A percentile compares a stretch with the other conserved stretches of the same genome.
These are phyloP conservation scores for Lunularia cruciata DNA, from an alignment of 225 moss, liverwort and hornwort species.

Conservation along the genomic window DNA sequence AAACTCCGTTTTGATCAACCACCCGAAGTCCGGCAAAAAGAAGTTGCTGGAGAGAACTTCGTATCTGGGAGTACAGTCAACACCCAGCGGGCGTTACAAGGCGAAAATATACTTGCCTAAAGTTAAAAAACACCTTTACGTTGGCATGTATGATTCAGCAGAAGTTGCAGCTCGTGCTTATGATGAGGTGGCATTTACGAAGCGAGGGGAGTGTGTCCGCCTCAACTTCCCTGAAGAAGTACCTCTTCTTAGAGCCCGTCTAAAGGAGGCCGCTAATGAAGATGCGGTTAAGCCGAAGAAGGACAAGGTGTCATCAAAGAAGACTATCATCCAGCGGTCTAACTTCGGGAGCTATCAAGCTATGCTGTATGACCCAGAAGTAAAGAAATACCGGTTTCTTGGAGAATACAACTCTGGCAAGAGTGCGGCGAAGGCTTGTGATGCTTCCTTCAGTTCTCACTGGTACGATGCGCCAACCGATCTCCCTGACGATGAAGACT, in stretches of 20 bases:
- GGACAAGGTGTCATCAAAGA: conserved; percentile 45
- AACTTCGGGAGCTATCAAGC: conserved; percentile 68
- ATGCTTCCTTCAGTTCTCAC: conserved; percentile 47
- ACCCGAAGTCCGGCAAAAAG: conserved; percentile 44
- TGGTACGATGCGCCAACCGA: conserved; percentile 48
- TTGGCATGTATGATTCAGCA: conserved; percentile 88
- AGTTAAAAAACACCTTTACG: conserved; percentile 92
- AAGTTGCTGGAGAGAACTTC: conserved; percentile 59
- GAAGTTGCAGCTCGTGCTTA: conserved; percentile 96
- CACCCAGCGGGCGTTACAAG: conserved; percentile 90
- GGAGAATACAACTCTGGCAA: conserved; percentile 63
- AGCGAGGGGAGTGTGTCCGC: conserved; percentile 82
- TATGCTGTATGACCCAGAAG: conserved; percentile 60
- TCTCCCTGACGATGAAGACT: conserved; percentile 26
- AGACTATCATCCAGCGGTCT: conserved; percentile 62
- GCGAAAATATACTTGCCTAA: conserved; percentile 95
- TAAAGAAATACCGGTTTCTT: conserved; percentile 62
- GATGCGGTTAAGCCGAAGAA: conserved; percentile 30
- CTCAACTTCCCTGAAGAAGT: conserved; percentile 88
- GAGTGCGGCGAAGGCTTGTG: conserved; percentile 39
- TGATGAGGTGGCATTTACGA: conserved; percentile 88
- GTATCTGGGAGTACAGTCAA: conserved; percentile 90
- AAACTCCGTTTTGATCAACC: conserved; percentile 8
- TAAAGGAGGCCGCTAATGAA: conserved; percentile 27
- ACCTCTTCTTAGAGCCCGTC: conserved; percentile 50